Conservation (phyloP, 495 filamentous ascomycete genomes). For the Daldinia decipiens region DNA sequence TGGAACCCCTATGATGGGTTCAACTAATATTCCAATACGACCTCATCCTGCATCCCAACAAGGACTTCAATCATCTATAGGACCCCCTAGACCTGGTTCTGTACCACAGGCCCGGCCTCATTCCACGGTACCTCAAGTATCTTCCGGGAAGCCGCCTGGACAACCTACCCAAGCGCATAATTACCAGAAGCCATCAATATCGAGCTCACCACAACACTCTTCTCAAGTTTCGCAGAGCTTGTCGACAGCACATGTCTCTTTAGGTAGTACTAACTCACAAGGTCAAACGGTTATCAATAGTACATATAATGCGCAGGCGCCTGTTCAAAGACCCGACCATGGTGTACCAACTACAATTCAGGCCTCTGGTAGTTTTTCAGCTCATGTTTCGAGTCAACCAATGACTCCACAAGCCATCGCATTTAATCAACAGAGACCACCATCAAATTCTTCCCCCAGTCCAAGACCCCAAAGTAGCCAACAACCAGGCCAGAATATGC, state of each 20-base stretch:
- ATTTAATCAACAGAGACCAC: constrained; percentile 16
- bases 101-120: constrained; percentile 11
- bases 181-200: constrained; percentile 23
- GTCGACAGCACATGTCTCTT: not conserved
- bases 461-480: constrained; percentile 6
- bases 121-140: constrained; percentile 9
- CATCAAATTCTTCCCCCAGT: constrained; percentile 3
- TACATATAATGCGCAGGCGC: constrained; percentile 2
- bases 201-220: constrained; percentile 15
- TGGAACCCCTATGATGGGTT: constrained; percentile 1
- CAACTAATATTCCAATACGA: constrained; percentile 9
- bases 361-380: not conserved
- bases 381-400: constrained; percentile 3
- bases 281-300: constrained; percentile 3
- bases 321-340: constrained; percentile 13
- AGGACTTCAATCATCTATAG: constrained; percentile 2
- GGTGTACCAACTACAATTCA: constrained; percentile 6
- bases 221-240: constrained; percentile 10
- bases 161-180: constrained; percentile 11
- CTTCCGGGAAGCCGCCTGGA: not conserved
- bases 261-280: not conserved
- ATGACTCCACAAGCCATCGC: not conserved
- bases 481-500: constrained; percentile 12
- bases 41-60: constrained; percentile 4
- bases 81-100: constrained; percentile 2